Base-by-base conservation (phyloP, 352 stramenopile genomes). In the Hyaloperonospora brassicae region DNA sequence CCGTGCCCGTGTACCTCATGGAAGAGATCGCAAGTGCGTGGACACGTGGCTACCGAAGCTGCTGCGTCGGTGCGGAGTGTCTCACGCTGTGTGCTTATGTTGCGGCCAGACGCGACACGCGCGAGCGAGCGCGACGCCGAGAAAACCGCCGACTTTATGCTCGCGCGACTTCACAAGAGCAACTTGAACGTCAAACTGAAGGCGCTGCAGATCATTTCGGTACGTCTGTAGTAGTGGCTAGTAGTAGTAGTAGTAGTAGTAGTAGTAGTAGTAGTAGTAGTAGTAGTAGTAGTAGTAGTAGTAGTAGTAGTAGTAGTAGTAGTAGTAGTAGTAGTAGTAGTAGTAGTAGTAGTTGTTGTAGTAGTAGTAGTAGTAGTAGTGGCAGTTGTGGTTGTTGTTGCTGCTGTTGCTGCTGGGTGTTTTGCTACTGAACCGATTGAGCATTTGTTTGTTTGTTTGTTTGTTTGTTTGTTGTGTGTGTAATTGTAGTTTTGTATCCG, bases 121-220 rank as follows among this genome's bases (percentile, higher is more conserved):
- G 56, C 69, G 24, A 87, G 71, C 47, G 59, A 68, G 17, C 75
- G 80, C 11, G 75, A 89, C 40, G 77, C 76, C 6, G 80, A 91
- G 61, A 93, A 93, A 57, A 75, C 78, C 22, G 83, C 70, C 12
- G 83, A 93, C 60, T 93, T 81, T 30, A 63, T 93, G 68, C 55
- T 93, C 13, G 70, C 72, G 7, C 67, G 83, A 25, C 66, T 90
- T 8, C 73, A 73, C 54, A 93, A 91, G 62, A 87, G 68, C 64
- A 93, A 93, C 57, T 55, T 90, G 50, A 89, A 80, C 40, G 83
- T 93, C 40, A 90, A 90, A 56, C 68, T 91, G 40, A 93, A 93
- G 70, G 80, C 79, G 48, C 55, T 93, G 48, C 83, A 93, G 67
- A 78, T 93, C 58, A 89, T 93, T 47, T 72, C 75, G 66, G 83